Conservation (phyloP, 2,329 filamentous ascomycete genomes). For the Fonsecaea monophora region DNA sequence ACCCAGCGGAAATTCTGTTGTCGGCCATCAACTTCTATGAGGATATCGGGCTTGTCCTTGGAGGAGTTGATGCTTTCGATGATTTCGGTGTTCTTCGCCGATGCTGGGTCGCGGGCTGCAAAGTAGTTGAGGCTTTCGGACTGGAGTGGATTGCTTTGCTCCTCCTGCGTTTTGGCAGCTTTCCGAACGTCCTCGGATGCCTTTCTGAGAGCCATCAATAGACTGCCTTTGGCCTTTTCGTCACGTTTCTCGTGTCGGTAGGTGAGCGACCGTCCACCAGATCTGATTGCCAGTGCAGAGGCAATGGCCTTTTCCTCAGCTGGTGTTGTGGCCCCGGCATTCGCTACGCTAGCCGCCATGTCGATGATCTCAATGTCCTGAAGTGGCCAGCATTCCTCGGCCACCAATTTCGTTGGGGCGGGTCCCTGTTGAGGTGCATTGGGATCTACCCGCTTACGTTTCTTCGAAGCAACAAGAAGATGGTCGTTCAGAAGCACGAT, state of each 20-base stretch:
- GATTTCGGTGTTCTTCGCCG: slow-evolving; percentile 79
- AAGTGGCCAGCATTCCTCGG: slow-evolving; percentile 92
- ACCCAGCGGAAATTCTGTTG: slow-evolving; percentile 97
- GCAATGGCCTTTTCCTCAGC: slow-evolving; percentile 67
- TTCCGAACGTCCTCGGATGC: slow-evolving; percentile 91
- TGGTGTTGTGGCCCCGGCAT: slow-evolving; percentile 46
- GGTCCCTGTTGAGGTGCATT: slow-evolving; percentile 54
- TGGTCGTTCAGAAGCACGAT: slow-evolving; percentile 95
- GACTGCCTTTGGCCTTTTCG: slow-evolving; percentile 75
- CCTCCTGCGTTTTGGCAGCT: slow-evolving; percentile 81
- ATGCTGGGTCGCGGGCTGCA: slow-evolving; percentile 75
- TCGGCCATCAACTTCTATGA: slow-evolving; percentile 95
- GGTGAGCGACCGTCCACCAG: slow-evolving; percentile 89
- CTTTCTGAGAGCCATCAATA: slow-evolving; percentile 90
- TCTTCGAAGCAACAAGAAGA: slow-evolving; percentile 85
- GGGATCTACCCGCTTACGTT: slow-evolving; percentile 86
- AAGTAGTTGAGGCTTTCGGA: slow-evolving; percentile 83
- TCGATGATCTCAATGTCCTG: slow-evolving; percentile 93
- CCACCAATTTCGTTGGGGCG: slow-evolving; percentile 75
- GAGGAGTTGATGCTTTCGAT: slow-evolving; percentile 78
- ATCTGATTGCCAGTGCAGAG: slow-evolving; percentile 89
- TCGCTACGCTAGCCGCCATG: slow-evolving; percentile 64
- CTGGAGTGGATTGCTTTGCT: slow-evolving; percentile 77
- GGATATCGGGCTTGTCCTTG: slow-evolving; percentile 74
- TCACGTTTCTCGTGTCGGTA: slow-evolving; percentile 88